phyloP scores from a whole-genome alignment of 2,329 filamentous ascomycete species.

The Monilinia laxa region DNA sequence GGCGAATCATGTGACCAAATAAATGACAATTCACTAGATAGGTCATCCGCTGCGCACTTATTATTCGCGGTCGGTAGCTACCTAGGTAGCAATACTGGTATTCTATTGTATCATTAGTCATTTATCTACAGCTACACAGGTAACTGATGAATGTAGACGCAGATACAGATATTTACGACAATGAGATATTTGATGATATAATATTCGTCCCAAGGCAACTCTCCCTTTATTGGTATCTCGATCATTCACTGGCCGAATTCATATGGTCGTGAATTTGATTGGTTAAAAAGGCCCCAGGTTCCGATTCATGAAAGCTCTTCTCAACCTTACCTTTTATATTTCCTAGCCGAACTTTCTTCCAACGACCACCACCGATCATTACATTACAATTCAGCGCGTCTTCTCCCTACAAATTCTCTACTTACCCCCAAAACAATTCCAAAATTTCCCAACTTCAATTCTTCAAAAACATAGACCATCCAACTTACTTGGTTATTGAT shows the following conservation, averaged over 20 bases:
- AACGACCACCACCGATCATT: constrained; percentile 11
- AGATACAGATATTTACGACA: no score
- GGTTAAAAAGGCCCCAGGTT: constrained; percentile 10
- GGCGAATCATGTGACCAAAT: no score
- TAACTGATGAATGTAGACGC: no score
- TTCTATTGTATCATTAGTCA: no score
- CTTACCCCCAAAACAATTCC: constrained; percentile 24
- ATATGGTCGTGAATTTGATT: constrained; percentile 23
- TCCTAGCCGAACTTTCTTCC: constrained; percentile 22
- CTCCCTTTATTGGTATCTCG: constrained; percentile 10
- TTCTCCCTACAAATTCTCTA: constrained; percentile 23
- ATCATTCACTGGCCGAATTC: constrained; percentile 17
- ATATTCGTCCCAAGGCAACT: constrained; percentile 21
- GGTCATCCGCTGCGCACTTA: no score
- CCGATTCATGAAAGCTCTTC: constrained; percentile 16
- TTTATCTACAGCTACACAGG: no score
- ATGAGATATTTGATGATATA: neutral
- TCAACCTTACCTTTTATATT: neutral
- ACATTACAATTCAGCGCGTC: constrained; percentile 14
- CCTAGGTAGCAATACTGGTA: no score
- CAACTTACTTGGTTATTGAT: constrained; percentile 22
- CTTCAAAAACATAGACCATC: constrained; percentile 20
- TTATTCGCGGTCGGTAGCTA: no score
- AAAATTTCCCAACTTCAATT: constrained; percentile 26
- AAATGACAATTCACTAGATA: no score